Base-by-base conservation (phyloP, 2,329 filamentous ascomycete species). In the Sporothrix brasiliensis region DNA sequence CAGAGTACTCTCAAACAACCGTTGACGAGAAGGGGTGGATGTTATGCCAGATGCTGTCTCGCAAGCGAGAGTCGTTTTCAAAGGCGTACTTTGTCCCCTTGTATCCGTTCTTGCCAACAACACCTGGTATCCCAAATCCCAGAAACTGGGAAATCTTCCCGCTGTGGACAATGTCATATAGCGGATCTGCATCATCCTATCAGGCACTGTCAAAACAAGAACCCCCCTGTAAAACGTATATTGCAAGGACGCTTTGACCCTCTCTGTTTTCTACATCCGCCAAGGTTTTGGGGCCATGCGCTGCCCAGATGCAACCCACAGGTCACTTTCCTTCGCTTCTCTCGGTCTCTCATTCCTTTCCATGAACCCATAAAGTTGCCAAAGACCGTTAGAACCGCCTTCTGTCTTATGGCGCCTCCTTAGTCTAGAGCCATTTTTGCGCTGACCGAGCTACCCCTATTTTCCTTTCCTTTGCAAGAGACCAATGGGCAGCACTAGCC, bases 301-400 rank as follows among this genome's bases (percentile, higher is more conserved):
- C 30, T 61, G 34, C 11, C 56, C 39, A 7, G 34, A 13, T 16
- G 11, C 58, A 39, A 39, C 11, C 58, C 58, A 63, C 58, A 10
- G 41, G n/a, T 21, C 39, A 63, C 39, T 47, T 61, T 27, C 39
- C 11, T 16, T 16, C 16, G 27, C 9, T 30, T 4, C 30, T 16
- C 61, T 49, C n/a, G 52, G 21, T 24, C 27, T 39, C 49, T 54
- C 27, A 19, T 39, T 34, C 53, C 11, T 44, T 61, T 61, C 56
- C 56, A 50, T 50, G 27, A 30, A 53, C 27, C 34, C 34, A 34
- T 9, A 5, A 34, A 9, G 34, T 53, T 67, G 63, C 49, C 49
- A 34, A 54, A 67, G 47, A 53, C n/a, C 63, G 63, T 67, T 67
- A 67, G 63, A 30, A 41, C 49, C 63, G n/a, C 63, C 16, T 14